Base-by-base conservation (phyloP, 2,329 filamentous ascomycete genomes). In the Colletotrichum sp. region DNA sequence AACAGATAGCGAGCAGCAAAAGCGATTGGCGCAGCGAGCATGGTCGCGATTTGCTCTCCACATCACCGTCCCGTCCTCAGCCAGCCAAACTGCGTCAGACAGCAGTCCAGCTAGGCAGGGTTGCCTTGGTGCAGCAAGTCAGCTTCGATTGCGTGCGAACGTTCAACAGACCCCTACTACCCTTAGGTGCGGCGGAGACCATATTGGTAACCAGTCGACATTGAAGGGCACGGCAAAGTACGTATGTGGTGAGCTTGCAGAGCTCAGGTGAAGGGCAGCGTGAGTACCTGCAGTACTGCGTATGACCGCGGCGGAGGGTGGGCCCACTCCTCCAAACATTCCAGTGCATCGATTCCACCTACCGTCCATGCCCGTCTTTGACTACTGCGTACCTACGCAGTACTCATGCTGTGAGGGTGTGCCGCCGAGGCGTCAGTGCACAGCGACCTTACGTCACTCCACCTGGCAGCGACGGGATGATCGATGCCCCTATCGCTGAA, bases 381-480 rank as follows among this genome's bases (percentile, higher is more conserved):
- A 43, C 38, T 43, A 18, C 38, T 18, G 5, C 8, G 38, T 43
- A 43, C 38, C 38, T n/a, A n/a, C 16, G 16, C 34, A 36, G 16
- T 38, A 43, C 38, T 48, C 43, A n/a, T 12, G 43, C 43, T 48
- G 43, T 48, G 43, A 48, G 43, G 8, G 38, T 48, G 38, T 48
- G 43, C 43, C 43, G 43, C 43, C 43, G 43, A 48, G 43, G 9
- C 12, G 43, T 65, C 58, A 30, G 68, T 55, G 68, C 68, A 65
- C 38, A 30, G 24, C 38, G 36, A 55, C 24, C 38, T 67, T 65
- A 74, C 72, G 72, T 74, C 72, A 74, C 72, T 60, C 67, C 67
- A 74, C 32, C 67, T 57, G n/a, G 60, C 18, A 32, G 43, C 58
- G 15, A 74, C 67, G 58, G 43, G 58, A 61, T 65, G 21, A 58